phyloP scores from a whole-genome alignment of 2,329 filamentous ascomycete species.

The Lecanicillium sp. region DNA sequence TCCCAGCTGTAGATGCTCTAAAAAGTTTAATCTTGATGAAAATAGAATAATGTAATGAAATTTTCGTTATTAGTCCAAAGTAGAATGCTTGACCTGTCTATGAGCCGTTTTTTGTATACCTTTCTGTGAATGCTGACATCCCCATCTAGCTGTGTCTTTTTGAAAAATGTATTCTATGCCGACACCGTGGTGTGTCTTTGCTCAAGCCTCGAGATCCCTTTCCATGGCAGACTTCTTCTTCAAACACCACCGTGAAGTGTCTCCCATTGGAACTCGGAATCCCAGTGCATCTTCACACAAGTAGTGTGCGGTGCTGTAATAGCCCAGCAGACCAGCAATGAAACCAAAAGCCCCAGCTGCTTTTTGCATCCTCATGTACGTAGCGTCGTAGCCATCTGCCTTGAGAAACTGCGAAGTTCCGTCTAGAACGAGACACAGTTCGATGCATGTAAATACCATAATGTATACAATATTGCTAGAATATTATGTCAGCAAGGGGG shows the following conservation, averaged over 20 bases:
- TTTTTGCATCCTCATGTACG: conserved; percentile 10
- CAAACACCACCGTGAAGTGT: not conserved
- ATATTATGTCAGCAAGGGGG: not conserved
- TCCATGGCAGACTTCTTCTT: not conserved
- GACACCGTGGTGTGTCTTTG: too few species aligned
- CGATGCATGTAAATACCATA: conserved; percentile 14
- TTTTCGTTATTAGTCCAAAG: too few species aligned
- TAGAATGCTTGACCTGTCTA: too few species aligned
- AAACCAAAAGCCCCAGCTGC: conserved; percentile 18
- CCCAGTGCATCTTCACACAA: conserved; percentile 17
- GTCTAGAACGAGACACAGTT: conserved; percentile 18
- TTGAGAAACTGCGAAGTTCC: conserved; percentile 14
- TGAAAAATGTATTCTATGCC: too few species aligned
- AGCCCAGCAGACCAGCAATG: conserved; percentile 16
- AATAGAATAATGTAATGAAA: too few species aligned
- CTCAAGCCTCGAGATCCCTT: too few species aligned
- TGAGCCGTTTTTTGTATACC: too few species aligned
- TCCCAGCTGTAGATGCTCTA: too few species aligned
- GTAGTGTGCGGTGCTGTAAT: conserved; percentile 15
- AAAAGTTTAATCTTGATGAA: too few species aligned
- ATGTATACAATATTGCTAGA: conserved; percentile 19
- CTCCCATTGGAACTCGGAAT: conserved; percentile 17
- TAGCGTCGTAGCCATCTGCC: conserved; percentile 16
- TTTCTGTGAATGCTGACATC: too few species aligned
- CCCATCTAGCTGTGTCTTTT: too few species aligned